These are phyloP conservation scores for Musa balbisiana DNA, from an alignment of 202 grass and related monocot species.

Conservation along the genomic window DNA sequence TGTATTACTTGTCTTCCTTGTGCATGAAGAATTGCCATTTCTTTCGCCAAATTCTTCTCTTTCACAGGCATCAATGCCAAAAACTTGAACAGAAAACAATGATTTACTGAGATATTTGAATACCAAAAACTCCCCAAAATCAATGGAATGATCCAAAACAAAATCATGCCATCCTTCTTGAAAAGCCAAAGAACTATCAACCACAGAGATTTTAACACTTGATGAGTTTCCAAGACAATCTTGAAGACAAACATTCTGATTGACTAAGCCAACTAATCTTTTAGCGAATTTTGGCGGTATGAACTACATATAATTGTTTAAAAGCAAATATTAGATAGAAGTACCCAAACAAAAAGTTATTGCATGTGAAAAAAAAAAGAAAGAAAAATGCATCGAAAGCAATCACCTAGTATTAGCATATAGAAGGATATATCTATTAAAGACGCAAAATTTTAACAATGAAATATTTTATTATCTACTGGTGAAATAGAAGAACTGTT, in stretches of 20 bases:
- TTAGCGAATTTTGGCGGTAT: constrained; percentile 31
- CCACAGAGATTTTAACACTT: constrained; percentile 25
- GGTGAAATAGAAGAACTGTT: too few relatives aligned
- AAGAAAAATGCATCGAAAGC: neutral
- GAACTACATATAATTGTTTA: constrained; percentile 31
- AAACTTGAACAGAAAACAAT: constrained; percentile 45
- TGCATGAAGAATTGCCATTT: neutral
- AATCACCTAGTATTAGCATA: neutral
- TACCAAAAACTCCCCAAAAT: constrained; percentile 34
- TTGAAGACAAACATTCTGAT: constrained; percentile 35
- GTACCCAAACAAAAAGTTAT: neutral
- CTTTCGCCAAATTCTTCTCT: constrained; percentile 24
- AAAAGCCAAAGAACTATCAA: constrained; percentile 39
- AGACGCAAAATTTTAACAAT: neutral
- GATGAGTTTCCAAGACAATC: constrained; percentile 31
- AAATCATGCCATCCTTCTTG: constrained; percentile 47
- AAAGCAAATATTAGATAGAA: neutral
- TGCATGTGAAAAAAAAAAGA: neutral
- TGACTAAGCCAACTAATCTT: constrained; percentile 24
- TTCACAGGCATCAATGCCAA: constrained; percentile 32
- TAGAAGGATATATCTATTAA: neutral
- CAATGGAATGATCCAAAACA: constrained; percentile 47
- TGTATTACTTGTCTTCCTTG: constrained; percentile 9
- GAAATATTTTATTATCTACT: neutral
- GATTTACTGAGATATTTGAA: constrained; percentile 27